A percentile compares a stretch with the other conserved stretches of the same genome.
phyloP scores from a whole-genome alignment of 805 yeast genomes.

The Lachancea lanzarotensis region DNA sequence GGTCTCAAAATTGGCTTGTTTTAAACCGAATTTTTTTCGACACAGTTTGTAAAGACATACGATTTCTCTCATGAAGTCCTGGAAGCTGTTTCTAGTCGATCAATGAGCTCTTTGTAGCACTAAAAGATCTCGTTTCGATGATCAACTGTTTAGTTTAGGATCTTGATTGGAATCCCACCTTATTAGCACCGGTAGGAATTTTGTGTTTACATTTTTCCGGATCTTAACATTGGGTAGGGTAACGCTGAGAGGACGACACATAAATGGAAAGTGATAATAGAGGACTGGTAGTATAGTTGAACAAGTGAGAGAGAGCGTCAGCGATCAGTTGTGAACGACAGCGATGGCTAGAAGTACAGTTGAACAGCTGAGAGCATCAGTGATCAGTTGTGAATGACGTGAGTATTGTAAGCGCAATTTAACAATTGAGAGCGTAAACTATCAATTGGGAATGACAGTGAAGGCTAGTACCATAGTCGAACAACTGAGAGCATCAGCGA shows the following conservation, averaged over 20 bases:
- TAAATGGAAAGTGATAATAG: not conserved
- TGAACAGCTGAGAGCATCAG: too few species aligned
- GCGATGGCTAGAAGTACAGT: too few species aligned
- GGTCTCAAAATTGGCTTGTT: not conserved
- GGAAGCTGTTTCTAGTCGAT: not conserved
- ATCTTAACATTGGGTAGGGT: not conserved
- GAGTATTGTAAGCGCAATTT: too few species aligned
- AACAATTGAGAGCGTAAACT: too few species aligned
- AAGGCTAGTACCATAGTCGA: too few species aligned
- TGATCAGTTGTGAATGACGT: too few species aligned
- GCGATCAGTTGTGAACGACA: too few species aligned
- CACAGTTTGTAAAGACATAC: not conserved
- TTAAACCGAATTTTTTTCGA: not conserved
- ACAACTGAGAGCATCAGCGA: too few species aligned
- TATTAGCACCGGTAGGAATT: not conserved
- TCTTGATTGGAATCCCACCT: not conserved
- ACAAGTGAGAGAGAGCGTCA: not conserved
- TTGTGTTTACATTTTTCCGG: slow-evolving; percentile 9
- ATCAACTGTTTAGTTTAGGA: slow-evolving; percentile 1
- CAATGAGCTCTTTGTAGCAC: not conserved
- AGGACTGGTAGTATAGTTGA: not conserved
- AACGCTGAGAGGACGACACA: not conserved
- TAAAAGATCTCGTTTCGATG: not conserved
- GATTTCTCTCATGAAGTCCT: slow-evolving; percentile 7
- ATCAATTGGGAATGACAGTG: too few species aligned